Percentiles rank a stretch among this genome's conserved stretches.
Conservation (phyloP, 2,329 filamentous ascomycete genomes). For the Trichoderma sp. region DNA sequence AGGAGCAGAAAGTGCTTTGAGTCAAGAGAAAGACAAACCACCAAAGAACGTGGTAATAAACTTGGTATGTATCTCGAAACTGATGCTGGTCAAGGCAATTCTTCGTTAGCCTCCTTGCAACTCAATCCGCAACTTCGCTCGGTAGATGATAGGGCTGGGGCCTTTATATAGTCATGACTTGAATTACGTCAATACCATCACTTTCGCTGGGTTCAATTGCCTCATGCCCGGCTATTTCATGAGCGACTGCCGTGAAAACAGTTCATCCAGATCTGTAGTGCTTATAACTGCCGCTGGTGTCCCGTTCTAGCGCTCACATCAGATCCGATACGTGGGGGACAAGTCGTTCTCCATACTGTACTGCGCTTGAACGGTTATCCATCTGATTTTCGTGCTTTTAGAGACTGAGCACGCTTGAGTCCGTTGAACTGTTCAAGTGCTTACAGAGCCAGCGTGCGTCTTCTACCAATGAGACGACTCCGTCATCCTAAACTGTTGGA, state of each 20-base stretch:
- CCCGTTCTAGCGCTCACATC: slow-evolving; percentile 8
- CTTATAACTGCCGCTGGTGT: not conserved
- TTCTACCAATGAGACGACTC: not conserved
- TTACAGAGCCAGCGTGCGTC: too few relatives aligned
- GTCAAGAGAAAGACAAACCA: too few relatives aligned
- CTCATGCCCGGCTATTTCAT: not conserved
- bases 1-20: too few relatives aligned
- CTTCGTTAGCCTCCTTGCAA: too few relatives aligned
- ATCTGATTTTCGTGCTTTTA: not conserved
- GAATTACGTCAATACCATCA: not conserved
- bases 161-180: not conserved
- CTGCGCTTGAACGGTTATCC: not conserved
- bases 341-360: not conserved
- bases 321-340: not conserved
- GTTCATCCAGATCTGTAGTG: not conserved
- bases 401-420: not conserved
- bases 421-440: too few relatives aligned
- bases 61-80: not conserved
- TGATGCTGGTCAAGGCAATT: not conserved
- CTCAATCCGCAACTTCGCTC: too few relatives aligned
- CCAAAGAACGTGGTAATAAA: not conserved
- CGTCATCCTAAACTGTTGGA: too few relatives aligned
- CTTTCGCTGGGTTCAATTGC: not conserved
- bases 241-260: not conserved
- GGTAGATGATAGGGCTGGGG: too few relatives aligned